Conservation (phyloP, 2,329 filamentous ascomycete genomes). For the Nothopassalora personata region DNA sequence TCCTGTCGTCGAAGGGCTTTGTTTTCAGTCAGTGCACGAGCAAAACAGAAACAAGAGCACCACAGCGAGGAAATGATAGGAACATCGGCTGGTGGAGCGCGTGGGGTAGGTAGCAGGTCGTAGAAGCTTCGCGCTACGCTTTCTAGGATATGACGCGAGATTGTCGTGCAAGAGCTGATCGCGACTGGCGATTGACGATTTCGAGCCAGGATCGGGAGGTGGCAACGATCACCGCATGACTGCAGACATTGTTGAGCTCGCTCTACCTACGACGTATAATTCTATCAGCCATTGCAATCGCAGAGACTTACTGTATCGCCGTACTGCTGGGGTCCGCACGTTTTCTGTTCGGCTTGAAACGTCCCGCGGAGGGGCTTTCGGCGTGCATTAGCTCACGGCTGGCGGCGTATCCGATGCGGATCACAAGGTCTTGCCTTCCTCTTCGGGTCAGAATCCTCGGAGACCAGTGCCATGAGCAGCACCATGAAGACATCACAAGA, state of each 20-base stretch:
- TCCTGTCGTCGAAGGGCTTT: slow-evolving; percentile 8
- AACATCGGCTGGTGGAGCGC: neutral
- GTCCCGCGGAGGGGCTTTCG: neutral
- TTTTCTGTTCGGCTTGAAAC: neutral
- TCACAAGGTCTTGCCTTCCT: neutral
- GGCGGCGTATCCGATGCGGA: neutral
- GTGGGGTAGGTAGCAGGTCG: neutral
- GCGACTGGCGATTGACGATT: neutral
- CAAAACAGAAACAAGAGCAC: neutral
- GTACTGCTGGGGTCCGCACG: neutral
- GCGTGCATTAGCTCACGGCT: neutral
- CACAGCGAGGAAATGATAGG: slow-evolving; percentile 2
- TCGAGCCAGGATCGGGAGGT: neutral
- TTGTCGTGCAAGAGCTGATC: neutral
- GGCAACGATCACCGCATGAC: neutral
- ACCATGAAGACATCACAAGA: neutral
- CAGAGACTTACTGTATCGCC: neutral
- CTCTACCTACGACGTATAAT: neutral
- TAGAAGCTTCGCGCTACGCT: slow-evolving; percentile 1
- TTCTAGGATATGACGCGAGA: neutral
- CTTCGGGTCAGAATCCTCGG: neutral
- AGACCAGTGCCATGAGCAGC: neutral
- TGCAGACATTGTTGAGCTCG: neutral
- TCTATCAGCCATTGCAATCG: neutral
- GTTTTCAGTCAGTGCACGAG: neutral